Percentiles rank a stretch among this genome's conserved stretches.
These are phyloP conservation scores for Mortierella alpina DNA, from an alignment of 192 early-diverging fungal genomes.

Conservation along the genomic window DNA sequence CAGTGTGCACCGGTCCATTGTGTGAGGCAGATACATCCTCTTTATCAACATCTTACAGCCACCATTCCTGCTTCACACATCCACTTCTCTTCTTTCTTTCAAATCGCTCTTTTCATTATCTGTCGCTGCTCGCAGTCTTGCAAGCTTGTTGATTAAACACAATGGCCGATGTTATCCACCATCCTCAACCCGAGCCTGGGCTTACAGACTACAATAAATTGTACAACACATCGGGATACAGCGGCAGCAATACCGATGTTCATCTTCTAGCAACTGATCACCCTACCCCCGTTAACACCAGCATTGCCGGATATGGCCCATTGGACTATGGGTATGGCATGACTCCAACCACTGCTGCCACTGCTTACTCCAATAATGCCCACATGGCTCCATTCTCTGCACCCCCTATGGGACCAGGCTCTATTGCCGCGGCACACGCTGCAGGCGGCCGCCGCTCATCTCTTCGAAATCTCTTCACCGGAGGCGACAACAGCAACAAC, in stretches of 20 bases:
- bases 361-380: neutral
- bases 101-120: too few relatives aligned
- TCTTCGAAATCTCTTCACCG: neutral
- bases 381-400: constrained; percentile 18
- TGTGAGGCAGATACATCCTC: too few relatives aligned
- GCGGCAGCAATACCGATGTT: neutral
- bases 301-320: constrained; percentile 9
- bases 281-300: neutral
- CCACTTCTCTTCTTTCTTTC: too few relatives aligned
- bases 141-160: too few relatives aligned
- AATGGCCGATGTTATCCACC: too few relatives aligned
- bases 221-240: constrained; percentile 2
- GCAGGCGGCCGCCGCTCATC: constrained; percentile 4
- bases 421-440: too few relatives aligned
- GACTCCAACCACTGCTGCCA: neutral
- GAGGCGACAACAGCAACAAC: neutral
- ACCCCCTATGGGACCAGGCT: neutral
- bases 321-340: constrained; percentile 12
- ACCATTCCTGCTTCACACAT: too few relatives aligned
- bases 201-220: constrained; percentile 19
- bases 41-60: too few relatives aligned
- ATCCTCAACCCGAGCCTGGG: too few relatives aligned
- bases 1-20: too few relatives aligned
- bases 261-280: neutral
- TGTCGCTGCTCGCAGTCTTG: too few relatives aligned